Conservation (phyloP, 2,329 filamentous ascomycete species). For the Aspergillus persii region DNA sequence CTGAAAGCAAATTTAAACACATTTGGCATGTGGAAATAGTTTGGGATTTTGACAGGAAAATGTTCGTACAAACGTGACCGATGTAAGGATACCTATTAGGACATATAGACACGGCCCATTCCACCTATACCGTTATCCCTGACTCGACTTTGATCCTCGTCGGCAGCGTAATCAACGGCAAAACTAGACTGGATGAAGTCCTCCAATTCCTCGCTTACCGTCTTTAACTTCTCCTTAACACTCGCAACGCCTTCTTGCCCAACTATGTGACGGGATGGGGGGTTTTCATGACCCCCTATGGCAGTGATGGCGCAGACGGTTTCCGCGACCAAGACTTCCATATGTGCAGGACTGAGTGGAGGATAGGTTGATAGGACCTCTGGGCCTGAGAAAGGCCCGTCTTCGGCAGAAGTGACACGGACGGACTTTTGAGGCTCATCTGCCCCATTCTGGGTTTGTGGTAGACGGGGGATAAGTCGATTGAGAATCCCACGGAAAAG, state of each 20-base stretch:
- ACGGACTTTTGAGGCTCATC: conserved; percentile 16
- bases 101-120: not conserved
- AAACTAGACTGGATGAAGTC: conserved; percentile 91
- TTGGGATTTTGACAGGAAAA: no score
- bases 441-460: conserved; percentile 43
- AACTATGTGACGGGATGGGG: conserved; percentile 89
- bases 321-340: conserved; percentile 75
- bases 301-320: conserved; percentile 88
- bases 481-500: conserved; percentile 79
- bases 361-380: conserved; percentile 70
- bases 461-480: conserved; percentile 73
- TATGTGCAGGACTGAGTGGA: conserved; percentile 64
- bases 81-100: not conserved
- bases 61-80: no score
- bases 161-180: conserved; percentile 63
- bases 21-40: no score
- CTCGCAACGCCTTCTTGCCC: conserved; percentile 82
- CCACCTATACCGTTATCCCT: conserved; percentile 17
- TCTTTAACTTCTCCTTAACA: conserved; percentile 95
- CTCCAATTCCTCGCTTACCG: conserved; percentile 91
- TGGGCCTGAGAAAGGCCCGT: conserved; percentile 36
- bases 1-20: no score
- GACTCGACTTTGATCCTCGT: conserved; percentile 26
- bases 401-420: conserved; percentile 26
- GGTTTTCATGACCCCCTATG: conserved; percentile 94